Conservation (phyloP, 257 asterid genomes). For the Cynanchum wilfordii region DNA sequence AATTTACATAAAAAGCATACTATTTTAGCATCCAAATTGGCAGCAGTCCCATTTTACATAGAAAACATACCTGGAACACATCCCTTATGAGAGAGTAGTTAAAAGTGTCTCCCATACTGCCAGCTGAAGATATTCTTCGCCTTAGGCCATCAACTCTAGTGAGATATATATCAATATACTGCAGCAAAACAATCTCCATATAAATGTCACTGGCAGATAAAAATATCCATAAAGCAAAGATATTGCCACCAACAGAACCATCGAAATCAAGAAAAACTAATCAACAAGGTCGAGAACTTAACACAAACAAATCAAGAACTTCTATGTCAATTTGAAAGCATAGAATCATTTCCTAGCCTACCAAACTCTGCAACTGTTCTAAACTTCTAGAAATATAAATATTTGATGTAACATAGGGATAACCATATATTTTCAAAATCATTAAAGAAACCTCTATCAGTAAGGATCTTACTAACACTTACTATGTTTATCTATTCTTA, state of each 20-base stretch:
- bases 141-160: conserved; percentile 92
- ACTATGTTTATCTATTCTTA: neutral
- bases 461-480: neutral
- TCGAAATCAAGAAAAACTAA: neutral
- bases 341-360: neutral
- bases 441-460: neutral
- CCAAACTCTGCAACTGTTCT: neutral
- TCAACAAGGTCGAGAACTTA: neutral
- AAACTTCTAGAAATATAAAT: neutral
- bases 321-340: neutral
- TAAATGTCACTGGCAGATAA: neutral
- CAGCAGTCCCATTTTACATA: neutral
- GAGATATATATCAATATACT: conserved; percentile 85
- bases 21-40: no score
- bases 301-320: neutral
- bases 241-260: neutral
- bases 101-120: conserved; percentile 38
- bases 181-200: conserved; percentile 32
- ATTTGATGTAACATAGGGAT: neutral
- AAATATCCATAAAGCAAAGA: neutral
- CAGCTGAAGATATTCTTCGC: conserved; percentile 59
- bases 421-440: neutral
- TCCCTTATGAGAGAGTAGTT: conserved; percentile 55
- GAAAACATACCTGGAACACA: conserved; percentile 62
- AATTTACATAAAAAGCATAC: neutral